phyloP scores from a whole-genome alignment of 495 filamentous ascomycete species.

The Neurospora sp. region DNA sequence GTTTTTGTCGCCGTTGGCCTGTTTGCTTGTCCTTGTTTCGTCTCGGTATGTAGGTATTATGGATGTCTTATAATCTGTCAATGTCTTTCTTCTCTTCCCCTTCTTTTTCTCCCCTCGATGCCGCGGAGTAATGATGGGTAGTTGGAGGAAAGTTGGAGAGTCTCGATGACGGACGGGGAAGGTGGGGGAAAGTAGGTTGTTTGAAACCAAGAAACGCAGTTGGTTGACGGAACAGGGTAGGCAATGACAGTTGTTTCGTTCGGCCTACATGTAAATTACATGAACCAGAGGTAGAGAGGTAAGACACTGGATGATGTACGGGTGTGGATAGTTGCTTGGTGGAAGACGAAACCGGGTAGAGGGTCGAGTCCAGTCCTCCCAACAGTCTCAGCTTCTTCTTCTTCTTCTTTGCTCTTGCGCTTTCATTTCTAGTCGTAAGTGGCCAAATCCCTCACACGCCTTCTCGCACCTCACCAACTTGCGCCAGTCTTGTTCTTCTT shows the following conservation, averaged over 20 bases:
- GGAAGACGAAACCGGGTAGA: neutral
- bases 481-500: neutral
- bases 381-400: neutral
- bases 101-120: neutral
- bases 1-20: neutral
- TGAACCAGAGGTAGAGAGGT: neutral
- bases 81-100: neutral
- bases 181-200: neutral
- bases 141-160: neutral
- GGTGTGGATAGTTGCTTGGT: neutral
- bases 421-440: neutral
- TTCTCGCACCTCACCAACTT: neutral
- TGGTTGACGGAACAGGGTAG: neutral
- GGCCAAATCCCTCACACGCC: neutral
- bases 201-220: neutral
- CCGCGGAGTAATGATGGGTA: neutral
- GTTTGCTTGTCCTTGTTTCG: neutral
- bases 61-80: neutral
- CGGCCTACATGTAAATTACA: neutral
- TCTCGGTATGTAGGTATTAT: neutral
- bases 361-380: neutral
- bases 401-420: neutral
- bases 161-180: neutral
- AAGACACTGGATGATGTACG: neutral
- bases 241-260: neutral